These are phyloP conservation scores for Alternaria gaisen DNA, from an alignment of 2,329 filamentous ascomycete genomes.

Conservation along the genomic window DNA sequence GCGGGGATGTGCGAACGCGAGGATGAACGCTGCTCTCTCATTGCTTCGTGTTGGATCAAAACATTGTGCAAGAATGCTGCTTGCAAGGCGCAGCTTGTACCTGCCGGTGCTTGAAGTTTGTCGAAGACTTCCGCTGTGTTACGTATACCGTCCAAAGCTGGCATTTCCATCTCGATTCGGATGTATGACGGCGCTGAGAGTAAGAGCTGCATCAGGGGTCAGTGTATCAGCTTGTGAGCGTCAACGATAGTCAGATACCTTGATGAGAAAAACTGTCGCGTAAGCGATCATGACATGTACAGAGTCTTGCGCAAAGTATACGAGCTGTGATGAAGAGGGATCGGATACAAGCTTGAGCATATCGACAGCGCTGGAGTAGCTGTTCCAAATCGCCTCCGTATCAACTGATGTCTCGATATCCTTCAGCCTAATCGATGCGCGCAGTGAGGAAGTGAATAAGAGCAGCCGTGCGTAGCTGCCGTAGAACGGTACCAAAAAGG, in stretches of 20 bases:
- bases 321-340: background rate
- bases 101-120: background rate
- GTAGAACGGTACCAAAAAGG: background rate
- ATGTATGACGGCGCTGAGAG: background rate
- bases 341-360: background rate
- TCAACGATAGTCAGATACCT: fast-evolving
- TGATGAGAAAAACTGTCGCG: background rate
- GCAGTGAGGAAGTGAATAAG: background rate
- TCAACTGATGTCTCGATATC: background rate
- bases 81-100: background rate
- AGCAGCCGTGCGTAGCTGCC: background rate
- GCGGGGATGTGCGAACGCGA: background rate
- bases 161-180: background rate
- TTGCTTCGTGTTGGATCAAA: background rate
- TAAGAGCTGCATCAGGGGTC: background rate
- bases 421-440: background rate
- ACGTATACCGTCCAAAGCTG: background rate
- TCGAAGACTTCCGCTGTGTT: background rate
- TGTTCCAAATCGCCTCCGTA: background rate
- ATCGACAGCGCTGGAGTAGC: background rate
- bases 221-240: background rate
- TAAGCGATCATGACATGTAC: background rate
- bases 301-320: background rate
- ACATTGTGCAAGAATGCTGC: background rate
- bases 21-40: background rate